Conservation (phyloP, 2,329 filamentous ascomycete species). For the Moelleriella libera region DNA sequence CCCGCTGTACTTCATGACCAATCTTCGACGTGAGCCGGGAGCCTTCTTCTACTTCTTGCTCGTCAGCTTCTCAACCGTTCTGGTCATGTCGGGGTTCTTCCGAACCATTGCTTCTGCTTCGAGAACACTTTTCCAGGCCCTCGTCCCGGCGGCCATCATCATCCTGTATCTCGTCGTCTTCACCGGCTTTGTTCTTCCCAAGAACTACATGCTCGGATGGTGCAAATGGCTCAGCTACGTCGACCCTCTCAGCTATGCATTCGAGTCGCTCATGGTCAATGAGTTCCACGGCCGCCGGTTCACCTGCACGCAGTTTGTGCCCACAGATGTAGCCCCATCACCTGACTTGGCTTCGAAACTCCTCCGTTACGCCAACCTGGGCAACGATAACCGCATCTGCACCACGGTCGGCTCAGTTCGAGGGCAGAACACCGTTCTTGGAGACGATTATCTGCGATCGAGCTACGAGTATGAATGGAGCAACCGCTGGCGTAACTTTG, state of each 20-base stretch:
- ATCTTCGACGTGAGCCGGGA: conserved; percentile 58
- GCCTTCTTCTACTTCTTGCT: conserved; percentile 79
- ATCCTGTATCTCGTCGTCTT: conserved; percentile 55
- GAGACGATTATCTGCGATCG: conserved; percentile 40
- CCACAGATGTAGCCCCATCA: conserved; percentile 11
- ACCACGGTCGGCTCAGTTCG: conserved; percentile 41
- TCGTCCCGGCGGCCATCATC: conserved; percentile 44
- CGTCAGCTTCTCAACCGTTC: conserved; percentile 56
- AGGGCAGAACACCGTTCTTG: conserved; percentile 37
- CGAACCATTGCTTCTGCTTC: conserved; percentile 66
- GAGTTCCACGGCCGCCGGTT: conserved; percentile 61
- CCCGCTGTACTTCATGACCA: conserved; percentile 75
- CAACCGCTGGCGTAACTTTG: conserved; percentile 59
- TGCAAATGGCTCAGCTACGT: conserved; percentile 74
- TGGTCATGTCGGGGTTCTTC: conserved; percentile 81
- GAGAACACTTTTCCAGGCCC: conserved; percentile 50
- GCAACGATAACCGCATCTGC: conserved; percentile 36
- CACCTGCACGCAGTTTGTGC: conserved; percentile 31
- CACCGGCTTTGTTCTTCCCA: conserved; percentile 55
- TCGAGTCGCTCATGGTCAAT: conserved; percentile 70
- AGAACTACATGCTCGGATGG: conserved; percentile 63
- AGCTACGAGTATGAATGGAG: conserved; percentile 41
- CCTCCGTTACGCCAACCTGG: conserved; percentile 10
- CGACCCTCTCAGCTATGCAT: conserved; percentile 66
- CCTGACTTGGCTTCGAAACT: conserved; percentile 3